These are phyloP conservation scores for Clarireedia hainanense DNA, from an alignment of 2,329 filamentous ascomycete species.

Conservation along the genomic window DNA sequence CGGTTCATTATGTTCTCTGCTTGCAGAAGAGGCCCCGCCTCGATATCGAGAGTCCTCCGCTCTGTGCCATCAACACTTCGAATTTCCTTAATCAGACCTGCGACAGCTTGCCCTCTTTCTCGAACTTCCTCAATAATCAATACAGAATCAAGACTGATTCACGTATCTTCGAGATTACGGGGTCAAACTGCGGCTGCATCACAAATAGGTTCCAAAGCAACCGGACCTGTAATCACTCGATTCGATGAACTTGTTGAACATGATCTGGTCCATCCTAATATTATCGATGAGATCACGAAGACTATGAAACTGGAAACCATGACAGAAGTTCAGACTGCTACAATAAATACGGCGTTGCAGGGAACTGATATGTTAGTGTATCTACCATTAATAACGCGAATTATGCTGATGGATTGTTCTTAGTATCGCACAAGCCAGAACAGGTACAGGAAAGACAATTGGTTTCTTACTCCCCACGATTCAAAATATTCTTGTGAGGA, in stretches of 20 bases:
- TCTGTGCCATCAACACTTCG: slow-evolving; percentile 17
- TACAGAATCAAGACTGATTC: slow-evolving; percentile 23
- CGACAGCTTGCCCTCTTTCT: slow-evolving; percentile 17
- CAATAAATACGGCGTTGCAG: slow-evolving; percentile 66
- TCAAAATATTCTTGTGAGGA: slow-evolving; percentile 69
- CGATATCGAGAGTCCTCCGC: slow-evolving; percentile 24
- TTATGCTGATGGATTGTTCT: slow-evolving; percentile 10
- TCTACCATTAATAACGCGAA: not conserved
- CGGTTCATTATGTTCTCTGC: slow-evolving; percentile 25
- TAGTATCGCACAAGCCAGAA: slow-evolving; percentile 89
- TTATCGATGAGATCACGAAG: slow-evolving; percentile 47
- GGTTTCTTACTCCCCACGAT: slow-evolving; percentile 85
- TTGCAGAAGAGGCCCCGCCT: slow-evolving; percentile 29
- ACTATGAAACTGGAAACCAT: slow-evolving; percentile 74
- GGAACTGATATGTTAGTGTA: slow-evolving; percentile 43
- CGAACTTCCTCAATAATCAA: slow-evolving; percentile 12
- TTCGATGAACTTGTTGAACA: slow-evolving; percentile 27
- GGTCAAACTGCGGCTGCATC: slow-evolving; percentile 10
- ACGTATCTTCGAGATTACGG: slow-evolving; percentile 20
- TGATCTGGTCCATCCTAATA: slow-evolving; percentile 26
- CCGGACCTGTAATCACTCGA: slow-evolving; percentile 18
- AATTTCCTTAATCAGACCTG: slow-evolving; percentile 22
- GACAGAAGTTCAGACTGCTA: slow-evolving; percentile 84
- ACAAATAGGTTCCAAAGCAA: not conserved
- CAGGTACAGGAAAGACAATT: slow-evolving; percentile 92